phyloP scores from a whole-genome alignment of 257 asterid genomes.

The Primulina tabacum region DNA sequence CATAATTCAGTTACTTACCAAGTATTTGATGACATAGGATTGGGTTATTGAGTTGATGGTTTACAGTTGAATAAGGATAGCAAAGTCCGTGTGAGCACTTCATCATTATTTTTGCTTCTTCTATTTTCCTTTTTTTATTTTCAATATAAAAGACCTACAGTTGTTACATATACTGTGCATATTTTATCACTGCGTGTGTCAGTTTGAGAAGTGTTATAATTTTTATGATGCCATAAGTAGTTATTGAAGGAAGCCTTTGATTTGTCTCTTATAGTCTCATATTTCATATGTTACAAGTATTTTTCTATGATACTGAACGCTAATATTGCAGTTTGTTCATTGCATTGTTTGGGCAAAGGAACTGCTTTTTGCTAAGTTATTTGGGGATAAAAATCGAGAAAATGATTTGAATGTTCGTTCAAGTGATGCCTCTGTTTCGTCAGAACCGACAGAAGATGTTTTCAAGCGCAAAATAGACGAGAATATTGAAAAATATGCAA shows the following conservation, averaged over 20 bases:
- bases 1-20: not conserved
- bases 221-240: slow-evolving; percentile 8
- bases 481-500: slow-evolving; percentile 70
- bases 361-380: slow-evolving; percentile 86
- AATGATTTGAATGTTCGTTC: slow-evolving; percentile 87
- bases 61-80: not conserved
- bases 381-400: slow-evolving; percentile 90
- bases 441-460: slow-evolving; percentile 61
- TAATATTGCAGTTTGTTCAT: slow-evolving; percentile 81
- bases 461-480: slow-evolving; percentile 65
- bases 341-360: slow-evolving; percentile 99
- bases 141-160: not conserved
- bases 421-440: slow-evolving; percentile 68
- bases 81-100: not conserved
- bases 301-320: slow-evolving; percentile 17
- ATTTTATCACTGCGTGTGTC: not conserved
- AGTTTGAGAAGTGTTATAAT: slow-evolving; percentile 3
- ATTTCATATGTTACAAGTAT: slow-evolving; percentile 1
- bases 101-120: slow-evolving; percentile 1
- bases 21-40: slow-evolving; percentile 12
- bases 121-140: not conserved
- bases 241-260: slow-evolving; percentile 9
- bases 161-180: not conserved
- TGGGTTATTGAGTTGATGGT: slow-evolving; percentile 5
- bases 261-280: not conserved